phyloP scores from a whole-genome alignment of 768 basidiomycete genomes.

The Lyophyllum decastes region DNA sequence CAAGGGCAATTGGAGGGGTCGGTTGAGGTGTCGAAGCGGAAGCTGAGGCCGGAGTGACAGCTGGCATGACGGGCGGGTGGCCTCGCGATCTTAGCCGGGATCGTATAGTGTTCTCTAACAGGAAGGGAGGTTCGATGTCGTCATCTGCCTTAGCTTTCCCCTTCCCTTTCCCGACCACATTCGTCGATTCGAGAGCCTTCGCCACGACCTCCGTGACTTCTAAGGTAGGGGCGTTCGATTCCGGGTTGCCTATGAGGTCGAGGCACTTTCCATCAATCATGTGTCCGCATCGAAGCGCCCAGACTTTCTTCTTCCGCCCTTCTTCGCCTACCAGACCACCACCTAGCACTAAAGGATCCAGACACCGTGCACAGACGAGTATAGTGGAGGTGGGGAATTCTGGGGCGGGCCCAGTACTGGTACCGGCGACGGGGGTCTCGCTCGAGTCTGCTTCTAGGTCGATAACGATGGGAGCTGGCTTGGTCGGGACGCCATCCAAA shows the following conservation, averaged over 20 bases:
- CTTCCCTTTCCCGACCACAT: conserved; percentile 35
- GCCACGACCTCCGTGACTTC: background rate
- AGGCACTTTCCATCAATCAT: conserved; percentile 79
- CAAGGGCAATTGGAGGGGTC: conserved; percentile 3
- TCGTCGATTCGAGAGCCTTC: background rate
- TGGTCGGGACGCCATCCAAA: conserved; percentile 18
- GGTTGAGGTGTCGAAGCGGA: background rate
- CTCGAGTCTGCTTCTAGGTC: conserved; percentile 26
- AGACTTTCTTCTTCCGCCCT: conserved; percentile 50
- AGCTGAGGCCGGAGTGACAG: background rate
- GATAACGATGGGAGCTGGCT: conserved; percentile 41
- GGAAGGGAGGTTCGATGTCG: conserved; percentile 1
- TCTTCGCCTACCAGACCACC: conserved; percentile 48
- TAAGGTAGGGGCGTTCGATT: conserved; percentile 1
- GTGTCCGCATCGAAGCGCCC: conserved; percentile 78
- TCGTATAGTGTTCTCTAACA: conserved; percentile 44
- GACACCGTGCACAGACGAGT: conserved; percentile 69
- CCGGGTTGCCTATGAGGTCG: conserved; percentile 48
- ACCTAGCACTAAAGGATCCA: conserved; percentile 61
- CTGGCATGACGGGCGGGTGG: conserved; percentile 7
- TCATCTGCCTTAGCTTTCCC: conserved; percentile 30
- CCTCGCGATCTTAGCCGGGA: conserved; percentile 57
- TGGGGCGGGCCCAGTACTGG: conserved; percentile 7
- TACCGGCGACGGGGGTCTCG: conserved; percentile 29
- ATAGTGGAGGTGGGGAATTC: conserved; percentile 27